These are phyloP conservation scores for Aspergillus neotritici DNA, from an alignment of 2,329 filamentous ascomycete species.

Conservation along the genomic window DNA sequence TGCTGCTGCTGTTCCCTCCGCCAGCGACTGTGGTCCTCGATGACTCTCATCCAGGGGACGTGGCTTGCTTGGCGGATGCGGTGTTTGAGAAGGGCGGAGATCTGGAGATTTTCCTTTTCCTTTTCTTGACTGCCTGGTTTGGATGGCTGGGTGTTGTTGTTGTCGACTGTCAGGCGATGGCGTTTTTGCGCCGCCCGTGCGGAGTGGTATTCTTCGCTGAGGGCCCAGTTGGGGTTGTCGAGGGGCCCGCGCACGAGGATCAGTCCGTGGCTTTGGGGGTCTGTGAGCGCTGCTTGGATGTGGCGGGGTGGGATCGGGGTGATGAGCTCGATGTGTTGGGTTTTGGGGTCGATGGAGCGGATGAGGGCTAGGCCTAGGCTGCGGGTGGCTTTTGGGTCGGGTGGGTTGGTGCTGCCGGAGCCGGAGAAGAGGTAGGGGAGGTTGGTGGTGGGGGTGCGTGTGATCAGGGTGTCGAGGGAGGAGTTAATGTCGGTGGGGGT, in stretches of 20 bases:
- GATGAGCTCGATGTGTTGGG: conserved; percentile 41
- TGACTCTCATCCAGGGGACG: conserved; percentile 39
- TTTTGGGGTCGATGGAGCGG: conserved; percentile 35
- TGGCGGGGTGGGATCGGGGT: conserved; percentile 41
- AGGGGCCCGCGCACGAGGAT: conserved; percentile 46
- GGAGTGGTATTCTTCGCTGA: conserved; percentile 40
- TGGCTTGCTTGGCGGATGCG: conserved; percentile 32
- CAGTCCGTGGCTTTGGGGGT: conserved; percentile 34
- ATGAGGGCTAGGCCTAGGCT: conserved; percentile 48
- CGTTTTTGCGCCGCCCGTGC: conserved; percentile 34
- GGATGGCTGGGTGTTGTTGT: conserved; percentile 12
- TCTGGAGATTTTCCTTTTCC: conserved; percentile 14
- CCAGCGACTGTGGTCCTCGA: conserved; percentile 28
- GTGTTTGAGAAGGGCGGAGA: conserved; percentile 27
- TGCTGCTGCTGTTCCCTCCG: conserved; percentile 24
- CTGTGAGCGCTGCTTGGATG: conserved; percentile 23
- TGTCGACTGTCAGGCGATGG: conserved; percentile 21
- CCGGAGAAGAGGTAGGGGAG: conserved; percentile 49
- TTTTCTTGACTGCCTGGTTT: conserved; percentile 2
- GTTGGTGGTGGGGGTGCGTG: conserved; percentile 37
- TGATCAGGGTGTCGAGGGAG: conserved; percentile 22
- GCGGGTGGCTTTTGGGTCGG: conserved; percentile 45
- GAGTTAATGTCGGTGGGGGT: conserved; percentile 13
- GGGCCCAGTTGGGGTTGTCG: conserved; percentile 43
- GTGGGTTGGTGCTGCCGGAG: conserved; percentile 36